Evolutionary conservation across 371 early-diverging fungal genomes (phyloP), one percentile per base, ranked within the genome.

Genomic region (Syncephalis plumigaleata): DNA sequence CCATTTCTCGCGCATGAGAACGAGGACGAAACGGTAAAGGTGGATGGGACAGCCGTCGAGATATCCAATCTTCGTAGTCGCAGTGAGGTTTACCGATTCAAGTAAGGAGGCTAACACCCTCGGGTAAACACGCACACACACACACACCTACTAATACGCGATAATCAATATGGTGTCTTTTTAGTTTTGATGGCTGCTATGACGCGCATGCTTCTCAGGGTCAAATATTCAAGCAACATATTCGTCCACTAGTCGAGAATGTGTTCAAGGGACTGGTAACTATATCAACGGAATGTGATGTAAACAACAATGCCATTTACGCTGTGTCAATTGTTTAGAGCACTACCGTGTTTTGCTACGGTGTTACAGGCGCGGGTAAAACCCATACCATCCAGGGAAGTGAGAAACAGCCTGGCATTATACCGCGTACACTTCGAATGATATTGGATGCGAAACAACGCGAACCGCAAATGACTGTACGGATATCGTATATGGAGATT

Each of bases 321-420:
- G 8, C 16, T 7, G 15, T 24, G 37, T n/a, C 11, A 9, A 42
- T 0, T 36, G 42, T 17, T 13, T 49, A 60, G 61, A 59, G 72
- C 36, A 65, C 77, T 0, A 79, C 79, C 2, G 66, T 82, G 39
- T 76, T 84, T 49, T 73, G 73, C 49, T 82, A 82, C 53, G 84
- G 84, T 2, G 75, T 73, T 38, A 81, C 80, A 0, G 81, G 80
- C 0, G 68, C 72, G 36, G 58, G 56, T 55, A 82, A 83, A 48
- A 84, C 80, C 5, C 65, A 75, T 49, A 82, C 83, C 1, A 78
- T 82, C 59, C 74, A 64, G 59, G 74, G 72, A 2, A 56, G 52
- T 1, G 59, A 51, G 18, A 38, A 42, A 13, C 60, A 69, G 9
- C 75, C 70, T 0, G 78, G 78, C 2, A 69, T 81, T 7, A 70